Evolutionary conservation across 1,139 yeast species (phyloP).

Genomic region (Hyphopichia burtonii): DNA sequence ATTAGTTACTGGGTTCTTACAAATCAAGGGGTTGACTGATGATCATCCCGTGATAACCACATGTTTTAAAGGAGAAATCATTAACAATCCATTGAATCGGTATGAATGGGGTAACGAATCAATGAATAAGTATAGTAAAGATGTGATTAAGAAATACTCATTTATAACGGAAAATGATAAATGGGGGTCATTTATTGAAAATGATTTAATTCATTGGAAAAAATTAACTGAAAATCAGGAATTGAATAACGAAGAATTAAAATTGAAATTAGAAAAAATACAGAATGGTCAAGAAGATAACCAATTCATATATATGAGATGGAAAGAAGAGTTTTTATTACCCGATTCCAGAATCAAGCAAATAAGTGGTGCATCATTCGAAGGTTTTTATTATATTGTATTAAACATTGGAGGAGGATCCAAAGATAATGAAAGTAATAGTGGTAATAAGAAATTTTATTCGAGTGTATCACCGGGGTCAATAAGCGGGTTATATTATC

Average conservation of each 20-base stretch:
- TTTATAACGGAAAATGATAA: slow-evolving; percentile 40
- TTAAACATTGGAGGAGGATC: slow-evolving; percentile 60
- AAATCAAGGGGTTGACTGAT: slow-evolving; percentile 77
- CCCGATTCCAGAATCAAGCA: slow-evolving; percentile 74
- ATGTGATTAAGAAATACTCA: slow-evolving; percentile 24
- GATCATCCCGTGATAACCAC: slow-evolving; percentile 79
- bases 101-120: slow-evolving; percentile 15
- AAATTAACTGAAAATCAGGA: slow-evolving; percentile 54
- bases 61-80: slow-evolving; percentile 83
- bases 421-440: slow-evolving; percentile 6
- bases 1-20: slow-evolving; percentile 71
- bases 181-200: slow-evolving; percentile 66
- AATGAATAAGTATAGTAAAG: slow-evolving; percentile 10
- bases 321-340: slow-evolving; percentile 87
- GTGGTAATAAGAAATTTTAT: slow-evolving; percentile 2
- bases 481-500: slow-evolving; percentile 79
- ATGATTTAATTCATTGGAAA: slow-evolving; percentile 86
- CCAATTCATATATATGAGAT: slow-evolving; percentile 75
- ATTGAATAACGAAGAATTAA: slow-evolving; percentile 24
- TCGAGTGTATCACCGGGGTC: slow-evolving; percentile 44
- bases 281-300: slow-evolving; percentile 29
- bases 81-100: slow-evolving; percentile 51
- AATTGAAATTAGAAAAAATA: slow-evolving; percentile 26
- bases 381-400: slow-evolving; percentile 87
- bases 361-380: slow-evolving; percentile 82